Evolutionary conservation across 1,284 basidiomycete species (phyloP).

Genomic region (Ganoderma sinense): DNA sequence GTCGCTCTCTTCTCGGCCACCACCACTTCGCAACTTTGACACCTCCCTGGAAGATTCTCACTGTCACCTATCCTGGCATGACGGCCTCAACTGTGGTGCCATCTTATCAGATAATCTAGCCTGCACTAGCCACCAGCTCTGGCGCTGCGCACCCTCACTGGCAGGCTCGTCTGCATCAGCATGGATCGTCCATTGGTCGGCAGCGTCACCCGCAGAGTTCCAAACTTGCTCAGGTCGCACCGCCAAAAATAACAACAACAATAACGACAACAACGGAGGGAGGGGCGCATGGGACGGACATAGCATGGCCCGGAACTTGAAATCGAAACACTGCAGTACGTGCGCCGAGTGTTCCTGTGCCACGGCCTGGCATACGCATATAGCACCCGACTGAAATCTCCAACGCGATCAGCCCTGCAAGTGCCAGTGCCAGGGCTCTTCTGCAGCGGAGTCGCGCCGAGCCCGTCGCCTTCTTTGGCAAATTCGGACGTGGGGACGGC

Average conservation of each 20-base stretch:
- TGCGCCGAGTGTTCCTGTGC: neutral
- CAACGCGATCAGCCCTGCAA: neutral
- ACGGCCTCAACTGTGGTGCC: too few relatives aligned
- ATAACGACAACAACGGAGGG: too few relatives aligned
- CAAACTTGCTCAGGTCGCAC: neutral
- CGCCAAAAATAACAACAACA: conserved; percentile 1
- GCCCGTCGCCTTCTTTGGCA: neutral
- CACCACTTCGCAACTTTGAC: neutral
- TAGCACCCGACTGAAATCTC: neutral
- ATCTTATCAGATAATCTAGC: too few relatives aligned
- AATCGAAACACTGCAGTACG: neutral
- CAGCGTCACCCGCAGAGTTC: too few relatives aligned
- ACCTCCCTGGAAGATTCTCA: neutral
- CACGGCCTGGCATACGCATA: neutral
- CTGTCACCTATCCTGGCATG: neutral
- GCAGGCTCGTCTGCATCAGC: neutral
- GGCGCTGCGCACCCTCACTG: too few relatives aligned
- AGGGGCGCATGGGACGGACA: neutral
- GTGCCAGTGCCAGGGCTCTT: neutral
- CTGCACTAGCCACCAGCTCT: too few relatives aligned
- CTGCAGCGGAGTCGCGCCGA: neutral
- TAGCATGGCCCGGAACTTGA: neutral
- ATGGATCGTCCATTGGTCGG: too few relatives aligned
- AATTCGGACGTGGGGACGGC: neutral
- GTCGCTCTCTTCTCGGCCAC: neutral